Base-by-base conservation (phyloP, 2,329 filamentous ascomycete species). In the Lecanicillium sp. region DNA sequence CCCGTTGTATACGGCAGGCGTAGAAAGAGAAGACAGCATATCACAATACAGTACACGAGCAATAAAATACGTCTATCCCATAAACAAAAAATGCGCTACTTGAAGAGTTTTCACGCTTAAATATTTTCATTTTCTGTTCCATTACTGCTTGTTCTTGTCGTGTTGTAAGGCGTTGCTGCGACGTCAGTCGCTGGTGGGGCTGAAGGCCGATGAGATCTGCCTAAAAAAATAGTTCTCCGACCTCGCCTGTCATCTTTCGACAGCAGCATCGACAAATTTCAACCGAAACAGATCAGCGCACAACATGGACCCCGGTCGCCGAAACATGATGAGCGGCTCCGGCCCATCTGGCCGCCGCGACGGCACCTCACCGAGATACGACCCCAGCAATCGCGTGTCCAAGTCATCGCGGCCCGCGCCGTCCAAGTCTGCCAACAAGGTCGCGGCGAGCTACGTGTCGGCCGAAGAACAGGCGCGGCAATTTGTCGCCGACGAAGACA, bases 401-500 rank as follows among this genome's bases (percentile, higher is more conserved):
- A 83, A 84, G 60, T 65, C 73, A 15, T 55, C 66, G 14, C 61
- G 65, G 50, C 60, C 59, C 43, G 62, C 53, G 45, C 56, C 58
- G 17, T 52, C 58, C 27, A 59, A 58, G 47, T 51, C 58, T 19
- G 54, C 60, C 20, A 59, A 58, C 51, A 59, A 62, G 44, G 29
- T 36, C 6, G 54, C 59, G 29, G 58, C 65, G n/a, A 66, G 62
- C 46, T 78, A 75, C 57, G 68, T 87, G 52, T 85, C 84, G 50
- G 80, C 89, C 62, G 86, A 90, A 58, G 84, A 90, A 61, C 84
- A 89, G 61, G 86, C 83, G 55, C 76, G 83, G 21, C 78, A 85
- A 61, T 98, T 93, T 75, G 87, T 97, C 17, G 87, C 91, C 44
- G 87, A 95, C 58, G 93, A 98, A 66, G 93, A 98, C 70, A 84